A percentile compares a stretch with the other conserved stretches of the same genome.
Conservation (phyloP, 1,284 basidiomycete species). For the Pulveroboletus ridleyi region DNA sequence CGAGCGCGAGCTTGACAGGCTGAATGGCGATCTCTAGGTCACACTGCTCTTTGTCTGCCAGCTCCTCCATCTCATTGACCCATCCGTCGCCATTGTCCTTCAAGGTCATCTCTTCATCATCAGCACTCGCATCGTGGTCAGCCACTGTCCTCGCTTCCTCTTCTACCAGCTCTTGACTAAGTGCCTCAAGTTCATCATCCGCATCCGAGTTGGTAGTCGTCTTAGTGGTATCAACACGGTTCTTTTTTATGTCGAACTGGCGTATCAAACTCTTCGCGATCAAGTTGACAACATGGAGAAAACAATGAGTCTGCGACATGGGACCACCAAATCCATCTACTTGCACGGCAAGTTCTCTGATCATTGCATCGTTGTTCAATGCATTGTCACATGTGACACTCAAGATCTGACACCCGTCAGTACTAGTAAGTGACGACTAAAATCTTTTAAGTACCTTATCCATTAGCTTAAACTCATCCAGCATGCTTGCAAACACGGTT, state of each 20-base stretch:
- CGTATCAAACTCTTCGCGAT: background rate
- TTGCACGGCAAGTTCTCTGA: background rate
- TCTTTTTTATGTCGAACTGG: background rate
- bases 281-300: background rate
- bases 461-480: background rate
- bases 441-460: background rate
- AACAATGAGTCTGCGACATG: background rate
- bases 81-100: background rate
- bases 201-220: background rate
- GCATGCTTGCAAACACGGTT: background rate
- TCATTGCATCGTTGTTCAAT: background rate
- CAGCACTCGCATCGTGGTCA: background rate
- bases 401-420: background rate
- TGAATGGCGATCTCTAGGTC: background rate
- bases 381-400: background rate
- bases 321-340: background rate
- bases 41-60: background rate
- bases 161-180: background rate
- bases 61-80: background rate
- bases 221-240: background rate
- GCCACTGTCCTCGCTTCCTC: background rate
- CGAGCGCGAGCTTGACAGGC: background rate
- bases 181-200: background rate
- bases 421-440: background rate
- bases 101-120: background rate